Conservation (phyloP, 2,329 filamentous ascomycete species). For the Akanthomyces muscarius region DNA sequence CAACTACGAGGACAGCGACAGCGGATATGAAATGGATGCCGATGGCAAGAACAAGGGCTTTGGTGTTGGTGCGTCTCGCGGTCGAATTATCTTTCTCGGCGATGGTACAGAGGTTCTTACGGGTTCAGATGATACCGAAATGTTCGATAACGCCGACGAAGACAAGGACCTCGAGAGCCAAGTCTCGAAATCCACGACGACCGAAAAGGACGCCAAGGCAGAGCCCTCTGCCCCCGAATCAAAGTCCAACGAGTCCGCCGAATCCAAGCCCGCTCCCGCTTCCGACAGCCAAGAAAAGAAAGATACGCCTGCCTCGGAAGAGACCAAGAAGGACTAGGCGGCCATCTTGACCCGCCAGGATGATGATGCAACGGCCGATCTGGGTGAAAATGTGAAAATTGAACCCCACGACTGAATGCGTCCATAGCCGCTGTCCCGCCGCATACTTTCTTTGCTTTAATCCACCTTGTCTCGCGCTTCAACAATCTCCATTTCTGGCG, state of each 20-base stretch:
- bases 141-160: conserved; percentile 85
- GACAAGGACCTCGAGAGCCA: conserved; percentile 84
- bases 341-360: conserved; percentile 21
- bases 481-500: conserved; percentile 11
- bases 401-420: conserved; percentile 5
- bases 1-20: conserved; percentile 76
- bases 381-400: conserved; percentile 20
- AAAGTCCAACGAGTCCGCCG: conserved; percentile 12
- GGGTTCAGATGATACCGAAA: conserved; percentile 83
- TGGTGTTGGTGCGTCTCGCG: conserved; percentile 66
- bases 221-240: conserved; percentile 17
- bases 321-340: conserved; percentile 37
- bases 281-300: conserved; percentile 9
- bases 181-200: conserved; percentile 57
- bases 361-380: conserved; percentile 17
- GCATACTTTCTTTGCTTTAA: conserved; percentile 15
- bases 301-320: conserved; percentile 20
- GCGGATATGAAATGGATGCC: conserved; percentile 71
- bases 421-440: neutral
- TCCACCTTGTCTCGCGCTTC: conserved; percentile 4
- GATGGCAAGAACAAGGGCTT: conserved; percentile 61
- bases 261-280: conserved; percentile 13
- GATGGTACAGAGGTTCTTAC: conserved; percentile 91
- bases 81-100: conserved; percentile 89
- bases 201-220: conserved; percentile 23